These are phyloP conservation scores for Sclerotinia glacialis DNA, from an alignment of 2,329 filamentous ascomycete species.

Conservation along the genomic window DNA sequence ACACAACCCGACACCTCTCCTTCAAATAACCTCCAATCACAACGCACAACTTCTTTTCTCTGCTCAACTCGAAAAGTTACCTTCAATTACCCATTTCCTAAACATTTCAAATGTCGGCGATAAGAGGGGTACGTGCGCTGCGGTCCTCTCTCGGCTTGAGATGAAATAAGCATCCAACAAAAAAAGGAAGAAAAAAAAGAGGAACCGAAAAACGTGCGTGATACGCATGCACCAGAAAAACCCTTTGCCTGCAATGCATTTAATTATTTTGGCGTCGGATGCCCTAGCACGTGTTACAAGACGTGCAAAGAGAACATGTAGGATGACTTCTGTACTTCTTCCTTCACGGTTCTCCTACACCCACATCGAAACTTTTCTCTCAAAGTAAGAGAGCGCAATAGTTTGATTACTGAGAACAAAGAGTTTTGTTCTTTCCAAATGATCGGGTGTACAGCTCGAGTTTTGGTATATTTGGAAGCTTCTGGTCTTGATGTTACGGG, in stretches of 20 bases:
- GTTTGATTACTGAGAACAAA: neutral
- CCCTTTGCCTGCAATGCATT: neutral
- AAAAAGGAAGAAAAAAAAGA: neutral
- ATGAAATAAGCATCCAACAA: slow-evolving; percentile 1
- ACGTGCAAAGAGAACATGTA: neutral
- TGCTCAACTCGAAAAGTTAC: neutral
- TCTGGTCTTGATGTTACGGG: neutral
- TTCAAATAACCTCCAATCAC: neutral
- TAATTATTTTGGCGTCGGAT: neutral
- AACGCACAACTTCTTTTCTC: neutral
- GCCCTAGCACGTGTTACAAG: neutral
- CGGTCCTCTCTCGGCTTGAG: neutral
- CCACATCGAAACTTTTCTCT: neutral
- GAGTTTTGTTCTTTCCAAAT: neutral
- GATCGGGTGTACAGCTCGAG: neutral
- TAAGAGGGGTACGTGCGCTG: neutral
- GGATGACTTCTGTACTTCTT: neutral
- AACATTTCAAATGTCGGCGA: neutral
- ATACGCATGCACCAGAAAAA: neutral
- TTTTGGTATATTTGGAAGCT: neutral
- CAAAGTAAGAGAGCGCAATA: neutral
- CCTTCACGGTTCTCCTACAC: neutral
- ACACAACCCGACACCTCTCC: neutral
- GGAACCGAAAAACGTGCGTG: slow-evolving; percentile 1
- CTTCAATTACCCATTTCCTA: neutral